Percentiles rank a stretch among this genome's conserved stretches.
phyloP scores from a whole-genome alignment of 1,284 basidiomycete species.

The Heterobasidion irregulare region DNA sequence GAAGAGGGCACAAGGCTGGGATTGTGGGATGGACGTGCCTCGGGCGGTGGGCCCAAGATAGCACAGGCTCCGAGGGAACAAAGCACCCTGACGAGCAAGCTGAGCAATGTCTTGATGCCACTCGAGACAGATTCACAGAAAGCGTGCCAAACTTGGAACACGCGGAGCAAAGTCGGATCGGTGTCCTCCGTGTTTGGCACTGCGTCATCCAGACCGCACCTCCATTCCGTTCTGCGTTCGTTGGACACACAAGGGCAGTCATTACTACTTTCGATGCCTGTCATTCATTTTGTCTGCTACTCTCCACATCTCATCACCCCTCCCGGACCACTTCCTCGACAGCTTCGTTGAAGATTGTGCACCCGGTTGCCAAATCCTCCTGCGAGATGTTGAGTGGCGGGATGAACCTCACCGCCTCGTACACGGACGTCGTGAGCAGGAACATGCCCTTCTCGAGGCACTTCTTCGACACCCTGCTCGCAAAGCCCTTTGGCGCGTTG shows the following conservation, averaged over 20 bases:
- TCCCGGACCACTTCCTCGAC: slow-evolving; percentile 56
- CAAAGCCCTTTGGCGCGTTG: slow-evolving; percentile 53
- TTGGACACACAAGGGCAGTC: no score
- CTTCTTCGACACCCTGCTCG: slow-evolving; percentile 68
- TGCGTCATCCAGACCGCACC: not conserved
- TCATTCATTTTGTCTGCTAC: no score
- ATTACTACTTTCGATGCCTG: no score
- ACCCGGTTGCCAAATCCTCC: slow-evolving; percentile 53
- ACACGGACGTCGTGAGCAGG: slow-evolving; percentile 73
- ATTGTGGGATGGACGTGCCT: not conserved
- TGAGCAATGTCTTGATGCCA: no score
- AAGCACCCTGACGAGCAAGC: not conserved
- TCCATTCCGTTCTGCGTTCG: not conserved
- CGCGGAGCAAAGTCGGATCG: no score
- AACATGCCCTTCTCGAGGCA: slow-evolving; percentile 82
- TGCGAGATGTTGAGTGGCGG: slow-evolving; percentile 60
- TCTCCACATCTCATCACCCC: slow-evolving; percentile 20
- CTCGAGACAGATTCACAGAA: no score
- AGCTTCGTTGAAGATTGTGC: slow-evolving; percentile 50
- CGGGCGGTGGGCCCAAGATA: not conserved
- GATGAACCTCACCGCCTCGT: slow-evolving; percentile 77
- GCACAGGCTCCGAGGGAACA: not conserved
- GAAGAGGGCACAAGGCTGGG: not conserved
- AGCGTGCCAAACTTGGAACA: no score
- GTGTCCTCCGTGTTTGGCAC: not conserved